phyloP scores from a whole-genome alignment of 495 filamentous ascomycete genomes.

The Annulohypoxylon maeteangense region DNA sequence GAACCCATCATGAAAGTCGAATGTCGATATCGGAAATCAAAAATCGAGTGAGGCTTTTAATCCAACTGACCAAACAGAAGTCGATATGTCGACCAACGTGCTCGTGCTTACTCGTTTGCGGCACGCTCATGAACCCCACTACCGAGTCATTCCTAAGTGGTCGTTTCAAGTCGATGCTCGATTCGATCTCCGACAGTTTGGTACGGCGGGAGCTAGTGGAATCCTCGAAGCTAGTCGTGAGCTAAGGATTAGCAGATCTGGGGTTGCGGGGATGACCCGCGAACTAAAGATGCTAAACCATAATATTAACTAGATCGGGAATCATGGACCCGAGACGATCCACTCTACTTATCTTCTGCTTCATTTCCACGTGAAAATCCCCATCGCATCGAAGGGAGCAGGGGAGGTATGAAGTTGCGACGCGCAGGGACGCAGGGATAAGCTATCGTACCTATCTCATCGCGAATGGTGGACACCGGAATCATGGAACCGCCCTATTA shows the following conservation, averaged over 20 bases:
- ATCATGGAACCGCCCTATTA: constrained; percentile 14
- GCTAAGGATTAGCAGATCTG: constrained; percentile 6
- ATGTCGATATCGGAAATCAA: neutral
- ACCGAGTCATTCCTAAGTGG: neutral
- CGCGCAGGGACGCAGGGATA: neutral
- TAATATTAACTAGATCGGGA: constrained; percentile 45
- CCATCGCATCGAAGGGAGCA: neutral
- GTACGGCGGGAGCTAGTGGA: constrained; percentile 3
- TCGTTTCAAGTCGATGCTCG: neutral
- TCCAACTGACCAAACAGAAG: too few species aligned
- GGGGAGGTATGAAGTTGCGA: neutral
- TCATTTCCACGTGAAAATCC: neutral
- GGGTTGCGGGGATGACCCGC: constrained; percentile 15
- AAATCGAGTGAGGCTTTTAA: neutral
- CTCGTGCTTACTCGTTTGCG: too few species aligned
- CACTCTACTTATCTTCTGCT: neutral
- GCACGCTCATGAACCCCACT: neutral
- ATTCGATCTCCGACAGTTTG: neutral
- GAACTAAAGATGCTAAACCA: constrained; percentile 21
- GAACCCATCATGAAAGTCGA: neutral
- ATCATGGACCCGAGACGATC: constrained; percentile 17
- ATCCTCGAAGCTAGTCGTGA: neutral
- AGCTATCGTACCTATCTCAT: neutral
- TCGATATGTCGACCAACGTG: too few species aligned
- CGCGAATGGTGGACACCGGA: constrained; percentile 12